phyloP scores from a whole-genome alignment of 805 yeast species.

The Pichia nakasei region DNA sequence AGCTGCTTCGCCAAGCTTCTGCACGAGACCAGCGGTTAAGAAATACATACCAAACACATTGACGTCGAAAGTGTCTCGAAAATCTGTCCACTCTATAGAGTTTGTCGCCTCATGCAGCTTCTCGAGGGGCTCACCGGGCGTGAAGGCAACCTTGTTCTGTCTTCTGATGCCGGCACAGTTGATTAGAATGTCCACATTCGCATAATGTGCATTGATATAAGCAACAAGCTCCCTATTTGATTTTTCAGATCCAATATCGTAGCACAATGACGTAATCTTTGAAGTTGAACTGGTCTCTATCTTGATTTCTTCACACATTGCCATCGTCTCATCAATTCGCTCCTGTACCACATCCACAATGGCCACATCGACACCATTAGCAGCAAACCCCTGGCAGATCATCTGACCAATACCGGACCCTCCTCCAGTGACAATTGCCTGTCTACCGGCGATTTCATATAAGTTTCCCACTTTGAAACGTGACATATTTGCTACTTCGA shows the following conservation, averaged over 20 bases:
- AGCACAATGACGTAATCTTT: constrained; percentile 14
- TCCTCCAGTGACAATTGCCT: constrained; percentile 19
- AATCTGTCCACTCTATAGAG: constrained; percentile 17
- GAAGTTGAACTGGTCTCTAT: constrained; percentile 13
- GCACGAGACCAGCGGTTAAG: constrained; percentile 17
- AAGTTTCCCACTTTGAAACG: constrained; percentile 10
- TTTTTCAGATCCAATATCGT: constrained; percentile 14
- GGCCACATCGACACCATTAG: constrained; percentile 17
- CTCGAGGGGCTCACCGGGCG: constrained; percentile 16
- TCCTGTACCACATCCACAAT: constrained; percentile 17
- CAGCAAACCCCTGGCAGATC: constrained; percentile 16
- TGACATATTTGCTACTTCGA: constrained; percentile 10
- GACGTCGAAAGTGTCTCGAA: constrained; percentile 16
- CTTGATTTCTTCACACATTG: constrained; percentile 12
- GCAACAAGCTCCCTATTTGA: constrained; percentile 16
- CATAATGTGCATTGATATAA: constrained; percentile 13
- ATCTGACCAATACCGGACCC: constrained; percentile 20
- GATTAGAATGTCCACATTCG: constrained; percentile 15
- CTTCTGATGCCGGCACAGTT: constrained; percentile 20
- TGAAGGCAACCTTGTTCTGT: constrained; percentile 13
- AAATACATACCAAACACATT: constrained; percentile 21
- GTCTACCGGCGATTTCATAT: constrained; percentile 16
- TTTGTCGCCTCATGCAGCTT: constrained; percentile 15
- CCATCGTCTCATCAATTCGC: constrained; percentile 13
- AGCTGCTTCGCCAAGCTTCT: constrained; percentile 18